Evolutionary conservation across 306 rosid species (phyloP).

Genomic region (Cucurbita pepo): DNA sequence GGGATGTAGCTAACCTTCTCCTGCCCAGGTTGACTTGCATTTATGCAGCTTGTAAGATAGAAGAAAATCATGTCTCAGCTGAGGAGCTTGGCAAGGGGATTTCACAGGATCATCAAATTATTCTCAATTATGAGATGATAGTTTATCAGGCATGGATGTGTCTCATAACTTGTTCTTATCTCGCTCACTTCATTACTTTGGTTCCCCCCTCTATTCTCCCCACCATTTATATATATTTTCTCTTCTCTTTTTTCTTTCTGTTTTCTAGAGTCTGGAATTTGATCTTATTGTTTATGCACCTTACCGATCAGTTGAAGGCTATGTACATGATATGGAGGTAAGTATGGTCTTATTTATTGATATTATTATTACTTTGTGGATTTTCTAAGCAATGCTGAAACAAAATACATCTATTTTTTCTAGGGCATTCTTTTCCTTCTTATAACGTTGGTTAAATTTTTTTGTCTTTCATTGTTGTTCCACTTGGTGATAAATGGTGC

Average conservation of each 20-base stretch:
- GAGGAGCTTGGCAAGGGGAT: conserved; percentile 99
- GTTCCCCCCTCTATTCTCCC: background rate
- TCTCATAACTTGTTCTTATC: conserved; percentile 16
- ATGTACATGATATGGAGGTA: conserved; percentile 64
- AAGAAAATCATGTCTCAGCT: conserved; percentile 97
- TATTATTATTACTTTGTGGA: background rate
- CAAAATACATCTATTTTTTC: background rate
- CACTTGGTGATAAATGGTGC: conserved; percentile 5
- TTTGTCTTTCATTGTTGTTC: conserved; percentile 1
- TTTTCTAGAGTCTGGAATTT: conserved; percentile 65
- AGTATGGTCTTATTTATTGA: background rate
- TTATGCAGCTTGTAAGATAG: conserved; percentile 95
- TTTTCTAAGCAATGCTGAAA: background rate
- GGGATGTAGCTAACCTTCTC: background rate
- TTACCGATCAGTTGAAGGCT: conserved; percentile 72
- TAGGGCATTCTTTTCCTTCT: background rate
- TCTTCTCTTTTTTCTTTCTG: conserved; percentile 10
- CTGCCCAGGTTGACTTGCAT: conserved; percentile 85
- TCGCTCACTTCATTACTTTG: background rate
- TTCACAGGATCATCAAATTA: conserved; percentile 96
- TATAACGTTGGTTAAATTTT: background rate
- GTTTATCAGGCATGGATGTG: conserved; percentile 94
- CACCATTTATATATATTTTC: background rate
- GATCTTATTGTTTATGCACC: conserved; percentile 95
- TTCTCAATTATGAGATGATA: conserved; percentile 98